Percentiles rank a stretch among this genome's conserved stretches.
phyloP scores from a whole-genome alignment of 257 asterid genomes.

The Primulina huaijiensis region DNA sequence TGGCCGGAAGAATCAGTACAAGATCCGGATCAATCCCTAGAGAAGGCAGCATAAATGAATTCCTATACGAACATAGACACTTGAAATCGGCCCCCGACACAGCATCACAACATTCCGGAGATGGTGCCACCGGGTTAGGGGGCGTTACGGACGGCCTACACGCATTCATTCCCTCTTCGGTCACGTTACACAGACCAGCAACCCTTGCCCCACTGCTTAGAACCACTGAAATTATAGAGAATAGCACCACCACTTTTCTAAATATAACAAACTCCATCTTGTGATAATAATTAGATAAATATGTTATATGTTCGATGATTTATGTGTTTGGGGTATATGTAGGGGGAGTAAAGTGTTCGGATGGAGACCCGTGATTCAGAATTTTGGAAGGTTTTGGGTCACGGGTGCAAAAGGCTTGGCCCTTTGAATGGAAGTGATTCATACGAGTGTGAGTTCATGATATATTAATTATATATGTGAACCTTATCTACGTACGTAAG shows the following conservation, averaged over 20 bases:
- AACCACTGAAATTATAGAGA: conserved; percentile 22
- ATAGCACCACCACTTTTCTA: conserved; percentile 22
- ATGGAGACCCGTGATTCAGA: conserved; percentile 36
- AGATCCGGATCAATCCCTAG: conserved; percentile 80
- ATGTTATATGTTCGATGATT: neutral
- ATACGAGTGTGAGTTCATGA: too few relatives aligned
- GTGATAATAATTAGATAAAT: neutral
- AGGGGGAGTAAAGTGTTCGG: neutral
- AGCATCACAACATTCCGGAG: conserved; percentile 55
- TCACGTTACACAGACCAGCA: conserved; percentile 47
- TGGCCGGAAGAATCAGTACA: conserved; percentile 61
- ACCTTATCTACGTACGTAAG: too few relatives aligned
- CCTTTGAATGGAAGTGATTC: neutral
- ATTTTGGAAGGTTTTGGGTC: conserved; percentile 38
- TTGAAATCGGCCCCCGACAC: conserved; percentile 49
- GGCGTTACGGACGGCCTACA: conserved; percentile 59
- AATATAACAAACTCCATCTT: neutral
- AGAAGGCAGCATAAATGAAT: conserved; percentile 53
- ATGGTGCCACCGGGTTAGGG: conserved; percentile 50
- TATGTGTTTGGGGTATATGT: neutral
- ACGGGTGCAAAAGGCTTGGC: conserved; percentile 28
- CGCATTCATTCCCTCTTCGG: conserved; percentile 48
- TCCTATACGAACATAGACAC: conserved; percentile 60
- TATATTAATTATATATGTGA: too few relatives aligned
- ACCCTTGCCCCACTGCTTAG: conserved; percentile 27